These are phyloP conservation scores for Phytophthora rubi DNA, from an alignment of 352 stramenopile species.

Conservation along the genomic window DNA sequence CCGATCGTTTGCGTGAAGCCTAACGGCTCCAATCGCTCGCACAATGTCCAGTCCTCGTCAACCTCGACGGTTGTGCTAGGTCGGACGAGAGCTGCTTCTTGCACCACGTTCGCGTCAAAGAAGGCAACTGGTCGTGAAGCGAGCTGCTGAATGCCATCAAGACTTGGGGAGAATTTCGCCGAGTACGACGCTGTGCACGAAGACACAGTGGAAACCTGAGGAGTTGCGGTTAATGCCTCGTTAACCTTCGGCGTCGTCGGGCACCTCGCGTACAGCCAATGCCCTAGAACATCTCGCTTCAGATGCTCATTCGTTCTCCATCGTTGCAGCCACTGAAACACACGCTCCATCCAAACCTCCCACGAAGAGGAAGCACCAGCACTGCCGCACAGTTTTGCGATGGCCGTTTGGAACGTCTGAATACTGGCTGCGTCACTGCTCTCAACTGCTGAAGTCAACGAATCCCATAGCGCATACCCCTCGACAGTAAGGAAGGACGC, in stretches of 20 bases:
- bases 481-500: conserved; percentile 52
- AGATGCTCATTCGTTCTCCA: conserved; percentile 65
- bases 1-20: conserved; percentile 38
- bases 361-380: conserved; percentile 39
- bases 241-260: conserved; percentile 38
- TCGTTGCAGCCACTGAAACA: conserved; percentile 58
- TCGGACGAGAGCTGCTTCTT: conserved; percentile 51
- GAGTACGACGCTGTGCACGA: conserved; percentile 46
- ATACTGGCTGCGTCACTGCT: conserved; percentile 20
- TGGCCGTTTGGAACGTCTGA: conserved; percentile 16
- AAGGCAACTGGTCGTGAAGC: conserved; percentile 55
- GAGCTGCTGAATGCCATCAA: conserved; percentile 44
- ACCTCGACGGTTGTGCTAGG: conserved; percentile 46
- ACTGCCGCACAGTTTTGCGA: conserved; percentile 35
- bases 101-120: conserved; percentile 55
- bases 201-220: conserved; percentile 21
- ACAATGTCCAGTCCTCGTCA: conserved; percentile 49
- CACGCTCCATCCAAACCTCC: conserved; percentile 63
- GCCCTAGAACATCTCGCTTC: conserved; percentile 60
- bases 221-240: conserved; percentile 15
- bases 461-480: conserved; percentile 54
- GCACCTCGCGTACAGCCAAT: conserved; percentile 71
- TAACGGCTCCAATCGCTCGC: conserved; percentile 14
- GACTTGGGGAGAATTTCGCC: conserved; percentile 36
- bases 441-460: conserved; percentile 32